A percentile compares a stretch with the other conserved stretches of the same genome.
Evolutionary conservation across 2,329 filamentous ascomycete genomes (phyloP).

Genomic region (Apiospora aurea): DNA sequence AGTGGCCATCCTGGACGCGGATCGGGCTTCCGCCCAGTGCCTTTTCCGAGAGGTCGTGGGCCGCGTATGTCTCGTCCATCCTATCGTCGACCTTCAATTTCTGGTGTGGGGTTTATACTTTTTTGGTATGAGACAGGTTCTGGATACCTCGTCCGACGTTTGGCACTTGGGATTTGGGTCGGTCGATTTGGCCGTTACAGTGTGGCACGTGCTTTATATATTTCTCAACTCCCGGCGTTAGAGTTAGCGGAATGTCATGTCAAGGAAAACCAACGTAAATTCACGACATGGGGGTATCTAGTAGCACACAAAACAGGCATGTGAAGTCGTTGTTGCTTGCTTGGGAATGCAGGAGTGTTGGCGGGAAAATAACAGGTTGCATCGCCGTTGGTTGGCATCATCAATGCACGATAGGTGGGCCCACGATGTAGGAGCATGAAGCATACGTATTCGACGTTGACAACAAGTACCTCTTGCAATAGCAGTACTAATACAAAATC

Average conservation of each 20-base stretch:
- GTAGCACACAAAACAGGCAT: background rate
- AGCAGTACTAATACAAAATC: background rate
- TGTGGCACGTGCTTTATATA: constrained; percentile 19
- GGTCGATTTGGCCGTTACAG: background rate
- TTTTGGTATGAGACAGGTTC: background rate
- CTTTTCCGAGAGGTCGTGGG: constrained; percentile 45
- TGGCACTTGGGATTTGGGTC: background rate
- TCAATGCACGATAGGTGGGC: background rate
- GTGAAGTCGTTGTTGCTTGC: background rate
- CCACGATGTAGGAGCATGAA: background rate
- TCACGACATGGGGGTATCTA: background rate
- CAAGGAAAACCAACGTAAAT: background rate
- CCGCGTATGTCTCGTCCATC: constrained; percentile 29
- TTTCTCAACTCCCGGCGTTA: background rate
- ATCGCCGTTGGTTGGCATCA: background rate
- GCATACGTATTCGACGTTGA: background rate
- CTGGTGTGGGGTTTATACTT: background rate
- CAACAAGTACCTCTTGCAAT: background rate
- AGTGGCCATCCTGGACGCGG: constrained; percentile 39
- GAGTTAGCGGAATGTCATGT: background rate
- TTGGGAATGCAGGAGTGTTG: background rate
- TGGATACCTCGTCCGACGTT: constrained; percentile 14
- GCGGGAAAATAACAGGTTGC: background rate
- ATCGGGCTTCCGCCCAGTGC: constrained; percentile 43
- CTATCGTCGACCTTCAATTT: background rate